Evolutionary conservation across 768 basidiomycete species (phyloP), one percentile per base, ranked within the genome.

Genomic region (Amanita jacksonii): DNA sequence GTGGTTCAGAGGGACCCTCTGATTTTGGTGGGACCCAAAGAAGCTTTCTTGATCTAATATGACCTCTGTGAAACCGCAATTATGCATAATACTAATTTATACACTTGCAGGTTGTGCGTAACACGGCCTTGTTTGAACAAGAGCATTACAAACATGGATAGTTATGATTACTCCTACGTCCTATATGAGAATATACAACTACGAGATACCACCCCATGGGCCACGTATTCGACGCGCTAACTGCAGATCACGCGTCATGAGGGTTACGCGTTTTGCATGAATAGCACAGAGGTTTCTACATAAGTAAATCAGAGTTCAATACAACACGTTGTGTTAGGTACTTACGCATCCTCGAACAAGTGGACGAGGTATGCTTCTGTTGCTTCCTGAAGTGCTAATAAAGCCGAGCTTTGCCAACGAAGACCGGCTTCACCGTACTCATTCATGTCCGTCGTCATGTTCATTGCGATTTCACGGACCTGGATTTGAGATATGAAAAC

Each of bases 241-340:
- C 56, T 97, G 94, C 46, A 99, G 93, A 54, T 99, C 96, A 41
- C 85, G 76, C 45, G 91, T 90, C 93, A 97, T 97, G 54, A 97
- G 83, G 4, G 94, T 99, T 4, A 98, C 94, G 54, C 94, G 83
- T 63, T 94, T 97, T 12, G 94, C 94, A 56, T 98, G 94, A 52
- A 99, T 87, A 5, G 94, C 93, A 57, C 96, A 99, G 25, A 96
- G 68, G 60, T 97, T 96, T 33, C 92, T 96, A 49, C 16, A 48
- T n/a, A 16, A 37, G 30, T 16, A 36, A 47, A 19, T 34, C 34
- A 53, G 30, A 43, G 34, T 43, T 46, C 25, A 47, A 49, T 13
- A 27, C 38, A 33, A 18, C 10, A 24, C 25, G 1, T 13, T 15
- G 19, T n/a, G 3, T 23, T 15, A 37, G 41, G 24, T 24, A 87